phyloP scores from a whole-genome alignment of 2,329 filamentous ascomycete species.

The Dactylonectria estremocensis region DNA sequence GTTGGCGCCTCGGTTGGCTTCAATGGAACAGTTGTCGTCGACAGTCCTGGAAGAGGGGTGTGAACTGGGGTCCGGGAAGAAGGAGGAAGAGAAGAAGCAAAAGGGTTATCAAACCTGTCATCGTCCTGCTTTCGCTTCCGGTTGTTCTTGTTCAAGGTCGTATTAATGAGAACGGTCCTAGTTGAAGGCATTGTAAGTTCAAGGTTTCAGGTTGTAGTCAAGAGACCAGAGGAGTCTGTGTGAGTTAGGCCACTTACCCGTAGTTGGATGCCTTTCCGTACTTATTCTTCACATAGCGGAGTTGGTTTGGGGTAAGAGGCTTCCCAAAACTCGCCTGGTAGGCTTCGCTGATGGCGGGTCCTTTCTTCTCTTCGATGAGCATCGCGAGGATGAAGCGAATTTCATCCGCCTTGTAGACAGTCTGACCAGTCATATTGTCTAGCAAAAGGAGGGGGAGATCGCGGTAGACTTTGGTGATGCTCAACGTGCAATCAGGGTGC shows the following conservation, averaged over 20 bases:
- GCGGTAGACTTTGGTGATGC: neutral
- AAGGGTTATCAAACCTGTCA: conserved; percentile 19
- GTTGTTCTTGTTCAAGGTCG: conserved; percentile 5
- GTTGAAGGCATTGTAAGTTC: too few relatives aligned
- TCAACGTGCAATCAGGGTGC: too few relatives aligned
- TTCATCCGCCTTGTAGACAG: conserved; percentile 53
- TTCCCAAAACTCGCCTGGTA: conserved; percentile 51
- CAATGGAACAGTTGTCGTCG: neutral
- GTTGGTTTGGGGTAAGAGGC: conserved; percentile 52
- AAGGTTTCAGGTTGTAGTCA: neutral
- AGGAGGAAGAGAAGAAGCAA: too few relatives aligned
- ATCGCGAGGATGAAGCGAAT: conserved; percentile 54
- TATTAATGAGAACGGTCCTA: conserved; percentile 36
- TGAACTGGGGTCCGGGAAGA: neutral
- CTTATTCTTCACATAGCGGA: conserved; percentile 59
- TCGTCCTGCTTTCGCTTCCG: conserved; percentile 22
- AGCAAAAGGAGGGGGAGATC: neutral
- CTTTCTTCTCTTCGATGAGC: conserved; percentile 48
- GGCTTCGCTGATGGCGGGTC: conserved; percentile 43
- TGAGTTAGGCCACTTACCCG: conserved; percentile 49
- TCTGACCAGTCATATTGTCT: conserved; percentile 53
- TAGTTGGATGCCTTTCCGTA: conserved; percentile 58
- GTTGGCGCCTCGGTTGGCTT: neutral
- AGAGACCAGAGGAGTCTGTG: neutral
- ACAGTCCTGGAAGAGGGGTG: neutral